Evolutionary conservation across 441 rosid species (phyloP).

Genomic region (Populus hybrid): DNA sequence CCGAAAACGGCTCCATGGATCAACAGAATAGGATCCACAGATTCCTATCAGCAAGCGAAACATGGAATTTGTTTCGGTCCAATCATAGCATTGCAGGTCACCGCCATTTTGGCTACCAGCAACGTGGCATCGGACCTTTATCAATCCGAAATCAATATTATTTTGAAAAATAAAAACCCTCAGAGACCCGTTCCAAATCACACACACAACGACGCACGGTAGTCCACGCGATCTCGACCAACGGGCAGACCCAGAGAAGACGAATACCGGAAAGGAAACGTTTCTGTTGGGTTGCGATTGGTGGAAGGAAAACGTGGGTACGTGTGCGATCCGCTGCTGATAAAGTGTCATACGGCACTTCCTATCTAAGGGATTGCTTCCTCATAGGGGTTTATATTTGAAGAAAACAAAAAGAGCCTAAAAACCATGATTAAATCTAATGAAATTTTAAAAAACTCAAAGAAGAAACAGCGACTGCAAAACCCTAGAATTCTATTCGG

Average conservation of each 20-base stretch:
- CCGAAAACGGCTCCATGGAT: constrained; percentile 63
- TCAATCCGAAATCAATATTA: not conserved
- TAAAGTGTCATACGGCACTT: constrained; percentile 84
- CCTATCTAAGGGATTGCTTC: constrained; percentile 69
- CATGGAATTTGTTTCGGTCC: constrained; percentile 42
- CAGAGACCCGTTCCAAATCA: constrained; percentile 80
- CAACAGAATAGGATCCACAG: constrained; percentile 42
- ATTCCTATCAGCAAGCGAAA: constrained; percentile 75
- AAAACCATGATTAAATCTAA: not conserved
- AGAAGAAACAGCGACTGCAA: not conserved
- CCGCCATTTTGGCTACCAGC: constrained; percentile 47
- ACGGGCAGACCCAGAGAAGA: constrained; percentile 10
- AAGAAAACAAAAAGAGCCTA: not conserved
- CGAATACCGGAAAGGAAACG: constrained; percentile 24
- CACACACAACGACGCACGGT: constrained; percentile 35
- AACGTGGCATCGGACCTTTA: constrained; percentile 63
- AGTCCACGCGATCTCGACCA: constrained; percentile 31
- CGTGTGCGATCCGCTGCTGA: constrained; percentile 27
- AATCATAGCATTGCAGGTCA: constrained; percentile 72
- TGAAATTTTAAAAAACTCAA: not conserved
- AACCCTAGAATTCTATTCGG: not conserved
- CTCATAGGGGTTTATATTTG: constrained; percentile 37
- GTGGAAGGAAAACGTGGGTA: constrained; percentile 25
- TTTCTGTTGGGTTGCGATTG: constrained; percentile 11
- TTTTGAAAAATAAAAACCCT: constrained; percentile 20